Conservation (phyloP, 2,329 filamentous ascomycete genomes). For the Rhinocladiella mackenziei region DNA sequence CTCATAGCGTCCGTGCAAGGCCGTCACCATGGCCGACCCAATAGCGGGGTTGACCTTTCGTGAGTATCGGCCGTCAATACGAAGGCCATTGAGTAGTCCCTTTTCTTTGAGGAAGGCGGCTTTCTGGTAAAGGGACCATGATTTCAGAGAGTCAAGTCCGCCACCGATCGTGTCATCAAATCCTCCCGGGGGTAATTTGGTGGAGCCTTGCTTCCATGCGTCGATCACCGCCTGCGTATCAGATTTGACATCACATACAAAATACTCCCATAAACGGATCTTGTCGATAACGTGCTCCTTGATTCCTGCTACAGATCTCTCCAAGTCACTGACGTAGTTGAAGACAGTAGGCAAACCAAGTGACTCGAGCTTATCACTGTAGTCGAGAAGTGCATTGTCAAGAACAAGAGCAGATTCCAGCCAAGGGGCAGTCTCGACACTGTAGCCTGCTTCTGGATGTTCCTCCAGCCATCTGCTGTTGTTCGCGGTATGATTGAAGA, state of each 20-base stretch:
- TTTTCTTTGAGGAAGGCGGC: constrained; percentile 60
- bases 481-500: constrained; percentile 95
- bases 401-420: constrained; percentile 65
- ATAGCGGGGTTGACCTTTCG: constrained; percentile 66
- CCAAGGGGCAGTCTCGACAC: constrained; percentile 80
- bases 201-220: constrained; percentile 64
- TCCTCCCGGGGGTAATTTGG: constrained; percentile 52
- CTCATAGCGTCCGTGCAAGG: constrained; percentile 64
- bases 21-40: constrained; percentile 64
- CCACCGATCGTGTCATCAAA: constrained; percentile 46
- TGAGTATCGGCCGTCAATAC: constrained; percentile 74
- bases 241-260: constrained; percentile 72
- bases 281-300: constrained; percentile 74
- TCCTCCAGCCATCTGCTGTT: constrained; percentile 92
- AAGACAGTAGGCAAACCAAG: constrained; percentile 74
- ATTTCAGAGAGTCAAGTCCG: constrained; percentile 51
- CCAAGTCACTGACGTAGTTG: constrained; percentile 65
- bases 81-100: constrained; percentile 66
- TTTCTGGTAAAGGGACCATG: constrained; percentile 56
- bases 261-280: constrained; percentile 89
- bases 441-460: constrained; percentile 95
- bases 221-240: constrained; percentile 66
- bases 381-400: constrained; percentile 68
- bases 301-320: constrained; percentile 76
- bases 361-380: constrained; percentile 57